Evolutionary conservation across 108 stramenopile species (phyloP).

Genomic region (Cyclotella atomus): DNA sequence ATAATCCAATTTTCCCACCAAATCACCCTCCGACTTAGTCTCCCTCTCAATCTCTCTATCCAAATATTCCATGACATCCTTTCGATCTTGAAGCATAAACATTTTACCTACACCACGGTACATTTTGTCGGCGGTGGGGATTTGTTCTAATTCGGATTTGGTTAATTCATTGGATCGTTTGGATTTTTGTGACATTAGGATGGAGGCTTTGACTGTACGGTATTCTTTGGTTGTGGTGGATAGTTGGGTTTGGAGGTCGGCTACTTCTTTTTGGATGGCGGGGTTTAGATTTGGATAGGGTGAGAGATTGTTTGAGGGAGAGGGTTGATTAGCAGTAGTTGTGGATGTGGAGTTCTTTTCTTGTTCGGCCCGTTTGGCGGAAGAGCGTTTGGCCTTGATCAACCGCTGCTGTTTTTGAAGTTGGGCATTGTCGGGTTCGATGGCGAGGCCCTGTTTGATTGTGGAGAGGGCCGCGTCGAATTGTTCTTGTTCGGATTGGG

Average conservation of each 20-base stretch:
- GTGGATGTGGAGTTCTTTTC: constrained; percentile 16
- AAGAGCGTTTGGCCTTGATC: constrained; percentile 63
- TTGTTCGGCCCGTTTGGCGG: constrained; percentile 39
- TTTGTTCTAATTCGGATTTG: constrained; percentile 61
- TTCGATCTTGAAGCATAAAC: constrained; percentile 68
- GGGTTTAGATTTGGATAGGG: constrained; percentile 39
- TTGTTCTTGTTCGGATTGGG: constrained; percentile 79
- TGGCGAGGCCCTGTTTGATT: constrained; percentile 79
- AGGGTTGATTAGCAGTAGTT: too few species aligned
- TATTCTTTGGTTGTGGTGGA: constrained; percentile 74
- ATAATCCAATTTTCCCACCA: constrained; percentile 78
- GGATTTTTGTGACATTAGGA: constrained; percentile 62
- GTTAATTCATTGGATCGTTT: constrained; percentile 72
- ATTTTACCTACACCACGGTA: constrained; percentile 84
- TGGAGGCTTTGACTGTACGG: constrained; percentile 67
- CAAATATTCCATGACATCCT: constrained; percentile 64
- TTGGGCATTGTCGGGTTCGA: constrained; percentile 83
- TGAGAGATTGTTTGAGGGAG: constrained; percentile 21
- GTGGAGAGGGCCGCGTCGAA: constrained; percentile 79
- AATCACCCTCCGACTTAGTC: constrained; percentile 61
- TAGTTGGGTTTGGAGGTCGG: constrained; percentile 80
- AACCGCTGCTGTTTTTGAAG: constrained; percentile 72
- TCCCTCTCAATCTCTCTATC: constrained; percentile 54
- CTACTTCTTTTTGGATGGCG: constrained; percentile 70
- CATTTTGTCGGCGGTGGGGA: constrained; percentile 58